phyloP scores from a whole-genome alignment of 1,284 basidiomycete species.

The Malassezia cuniculi region DNA sequence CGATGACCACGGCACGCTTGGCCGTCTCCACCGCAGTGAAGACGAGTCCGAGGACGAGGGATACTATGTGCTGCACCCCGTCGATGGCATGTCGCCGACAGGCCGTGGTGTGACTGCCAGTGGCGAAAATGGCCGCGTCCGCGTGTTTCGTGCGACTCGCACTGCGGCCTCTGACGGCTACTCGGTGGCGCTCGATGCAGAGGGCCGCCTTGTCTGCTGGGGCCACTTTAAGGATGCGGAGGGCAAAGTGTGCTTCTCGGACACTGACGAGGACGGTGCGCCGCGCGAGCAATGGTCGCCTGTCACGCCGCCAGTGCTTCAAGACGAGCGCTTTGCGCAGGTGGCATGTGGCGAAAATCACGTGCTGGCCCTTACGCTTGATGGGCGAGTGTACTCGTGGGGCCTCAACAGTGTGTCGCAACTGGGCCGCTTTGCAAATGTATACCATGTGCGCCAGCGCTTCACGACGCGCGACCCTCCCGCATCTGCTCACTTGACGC shows the following conservation, averaged over 20 bases:
- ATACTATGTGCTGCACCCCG: conserved; percentile 61
- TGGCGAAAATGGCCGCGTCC: conserved; percentile 60
- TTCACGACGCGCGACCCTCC: conserved; percentile 48
- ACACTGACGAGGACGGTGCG: conserved; percentile 25
- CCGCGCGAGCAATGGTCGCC: conserved; percentile 35
- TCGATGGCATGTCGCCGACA: conserved; percentile 52
- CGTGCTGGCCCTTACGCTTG: conserved; percentile 68
- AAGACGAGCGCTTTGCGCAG: conserved; percentile 55
- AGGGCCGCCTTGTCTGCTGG: conserved; percentile 58
- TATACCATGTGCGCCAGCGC: conserved; percentile 22
- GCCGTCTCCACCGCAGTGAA: conserved; percentile 51
- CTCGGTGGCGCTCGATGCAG: conserved; percentile 62
- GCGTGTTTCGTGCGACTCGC: conserved; percentile 62
- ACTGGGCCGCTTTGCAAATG: conserved; percentile 66
- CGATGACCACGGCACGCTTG: conserved; percentile 82
- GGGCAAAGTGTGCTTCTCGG: conserved; percentile 71
- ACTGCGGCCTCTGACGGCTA: conserved; percentile 73
- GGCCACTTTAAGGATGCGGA: conserved; percentile 64
- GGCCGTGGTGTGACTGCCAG: conserved; percentile 46
- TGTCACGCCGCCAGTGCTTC: conserved; percentile 44
- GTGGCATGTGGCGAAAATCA: conserved; percentile 75
- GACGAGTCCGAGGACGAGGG: conserved; percentile 52
- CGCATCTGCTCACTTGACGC: conserved; percentile 67
- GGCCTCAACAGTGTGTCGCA: conserved; percentile 77
- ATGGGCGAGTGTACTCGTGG: conserved; percentile 63